Percentiles rank a stretch among this genome's conserved stretches.
Evolutionary conservation across 148 eudicot species (phyloP).

Genomic region (Nepenthes mirabilis): DNA sequence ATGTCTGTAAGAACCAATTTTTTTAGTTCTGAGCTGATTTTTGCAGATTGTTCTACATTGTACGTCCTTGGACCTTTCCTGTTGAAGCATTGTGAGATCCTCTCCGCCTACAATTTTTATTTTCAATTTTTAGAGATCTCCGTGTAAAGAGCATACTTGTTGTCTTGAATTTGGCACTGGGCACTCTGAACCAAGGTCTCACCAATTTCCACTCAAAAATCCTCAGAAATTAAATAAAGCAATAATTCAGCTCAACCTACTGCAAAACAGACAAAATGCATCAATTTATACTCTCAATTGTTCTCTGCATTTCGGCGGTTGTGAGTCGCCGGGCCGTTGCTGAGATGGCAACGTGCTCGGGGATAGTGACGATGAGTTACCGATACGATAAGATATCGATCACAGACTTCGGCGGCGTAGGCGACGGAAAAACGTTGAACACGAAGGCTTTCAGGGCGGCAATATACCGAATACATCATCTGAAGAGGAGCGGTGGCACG

Average conservation of each 20-base stretch:
- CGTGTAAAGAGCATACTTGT: no score
- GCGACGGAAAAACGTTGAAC: slow-evolving; percentile 72
- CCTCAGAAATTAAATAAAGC: no score
- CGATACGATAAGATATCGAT: slow-evolving; percentile 57
- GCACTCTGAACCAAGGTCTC: no score
- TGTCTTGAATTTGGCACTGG: no score
- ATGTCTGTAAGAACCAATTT: no score
- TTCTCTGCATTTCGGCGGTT: slow-evolving; percentile 2
- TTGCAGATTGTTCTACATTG: no score
- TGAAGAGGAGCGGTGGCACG: slow-evolving; percentile 63
- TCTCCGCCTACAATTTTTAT: no score
- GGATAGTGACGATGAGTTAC: slow-evolving; percentile 56
- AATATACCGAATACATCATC: slow-evolving; percentile 46
- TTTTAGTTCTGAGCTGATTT: no score
- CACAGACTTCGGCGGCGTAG: slow-evolving; percentile 75
- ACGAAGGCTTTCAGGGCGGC: slow-evolving; percentile 78
- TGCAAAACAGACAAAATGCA: background rate
- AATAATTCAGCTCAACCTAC: background rate
- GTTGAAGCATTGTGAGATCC: no score
- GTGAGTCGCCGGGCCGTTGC: background rate
- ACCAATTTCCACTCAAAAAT: no score
- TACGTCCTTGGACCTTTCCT: no score
- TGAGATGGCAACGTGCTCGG: slow-evolving; percentile 42
- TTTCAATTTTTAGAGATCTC: no score
- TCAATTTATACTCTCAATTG: background rate